These are phyloP conservation scores for Malus asiatica DNA, from an alignment of 306 rosid species.

Conservation along the genomic window DNA sequence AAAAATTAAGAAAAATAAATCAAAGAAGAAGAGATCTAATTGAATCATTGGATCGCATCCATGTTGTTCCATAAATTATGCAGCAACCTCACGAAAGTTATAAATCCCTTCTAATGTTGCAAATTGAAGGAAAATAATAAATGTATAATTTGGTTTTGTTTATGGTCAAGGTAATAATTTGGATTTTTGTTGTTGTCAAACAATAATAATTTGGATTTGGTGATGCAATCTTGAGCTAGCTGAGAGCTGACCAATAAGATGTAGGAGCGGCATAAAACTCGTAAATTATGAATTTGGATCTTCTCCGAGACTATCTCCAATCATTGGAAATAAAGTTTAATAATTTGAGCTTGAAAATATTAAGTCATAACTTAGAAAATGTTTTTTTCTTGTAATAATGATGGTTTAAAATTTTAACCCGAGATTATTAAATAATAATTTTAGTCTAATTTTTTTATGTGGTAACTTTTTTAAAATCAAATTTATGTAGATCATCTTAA, in stretches of 20 bases:
- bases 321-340: too few species aligned
- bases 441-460: too few species aligned
- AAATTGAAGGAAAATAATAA: background rate
- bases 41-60: background rate
- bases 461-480: too few species aligned
- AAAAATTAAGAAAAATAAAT: too few species aligned
- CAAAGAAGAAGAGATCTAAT: background rate
- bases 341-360: too few species aligned
- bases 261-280: constrained; percentile 9
- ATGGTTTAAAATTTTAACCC: too few species aligned
- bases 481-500: too few species aligned
- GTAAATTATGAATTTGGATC: background rate
- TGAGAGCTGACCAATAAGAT: background rate
- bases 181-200: background rate
- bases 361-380: too few species aligned
- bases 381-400: rapidly evolving
- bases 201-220: background rate
- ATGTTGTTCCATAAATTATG: background rate
- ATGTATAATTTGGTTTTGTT: background rate
- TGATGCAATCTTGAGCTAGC: background rate
- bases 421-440: too few species aligned
- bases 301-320: too few species aligned
- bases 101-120: background rate
- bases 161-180: background rate
- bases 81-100: background rate